These are phyloP conservation scores for Epichloe uncinata DNA, from an alignment of 2,329 filamentous ascomycete species.

Conservation along the genomic window DNA sequence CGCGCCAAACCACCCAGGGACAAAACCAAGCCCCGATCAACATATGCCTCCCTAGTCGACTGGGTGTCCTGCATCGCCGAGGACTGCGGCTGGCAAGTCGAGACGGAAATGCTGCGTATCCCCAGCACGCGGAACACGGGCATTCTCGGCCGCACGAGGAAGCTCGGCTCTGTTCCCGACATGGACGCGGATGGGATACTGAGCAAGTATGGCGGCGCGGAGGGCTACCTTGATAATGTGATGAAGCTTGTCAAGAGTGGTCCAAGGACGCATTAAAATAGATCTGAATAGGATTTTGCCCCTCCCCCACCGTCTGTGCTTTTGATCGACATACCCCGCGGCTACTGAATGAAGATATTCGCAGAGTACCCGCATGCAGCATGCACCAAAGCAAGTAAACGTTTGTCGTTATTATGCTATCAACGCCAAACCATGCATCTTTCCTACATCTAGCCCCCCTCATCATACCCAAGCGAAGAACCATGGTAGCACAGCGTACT, in stretches of 20 bases:
- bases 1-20: constrained; percentile 48
- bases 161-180: background rate
- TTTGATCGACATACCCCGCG: no score
- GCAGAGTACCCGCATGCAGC: background rate
- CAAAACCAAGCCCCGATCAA: constrained; percentile 43
- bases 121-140: constrained; percentile 83
- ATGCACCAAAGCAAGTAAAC: background rate
- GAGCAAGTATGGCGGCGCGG: constrained; percentile 38
- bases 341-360: no score
- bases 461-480: background rate
- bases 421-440: constrained; percentile 4
- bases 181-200: constrained; percentile 31
- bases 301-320: no score
- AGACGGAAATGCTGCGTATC: constrained; percentile 79
- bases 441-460: background rate
- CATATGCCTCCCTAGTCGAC: constrained; percentile 70
- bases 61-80: constrained; percentile 60
- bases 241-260: constrained; percentile 42
- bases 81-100: constrained; percentile 61
- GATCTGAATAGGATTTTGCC: background rate
- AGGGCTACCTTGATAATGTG: constrained; percentile 46
- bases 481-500: background rate
- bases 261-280: constrained; percentile 24
- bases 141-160: constrained; percentile 45
- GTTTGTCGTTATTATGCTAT: constrained; percentile 1